Evolutionary conservation across 192 early-diverging fungal genomes (phyloP), one percentile per base, ranked within the genome.

Genomic region (Chytriomyces sp.): DNA sequence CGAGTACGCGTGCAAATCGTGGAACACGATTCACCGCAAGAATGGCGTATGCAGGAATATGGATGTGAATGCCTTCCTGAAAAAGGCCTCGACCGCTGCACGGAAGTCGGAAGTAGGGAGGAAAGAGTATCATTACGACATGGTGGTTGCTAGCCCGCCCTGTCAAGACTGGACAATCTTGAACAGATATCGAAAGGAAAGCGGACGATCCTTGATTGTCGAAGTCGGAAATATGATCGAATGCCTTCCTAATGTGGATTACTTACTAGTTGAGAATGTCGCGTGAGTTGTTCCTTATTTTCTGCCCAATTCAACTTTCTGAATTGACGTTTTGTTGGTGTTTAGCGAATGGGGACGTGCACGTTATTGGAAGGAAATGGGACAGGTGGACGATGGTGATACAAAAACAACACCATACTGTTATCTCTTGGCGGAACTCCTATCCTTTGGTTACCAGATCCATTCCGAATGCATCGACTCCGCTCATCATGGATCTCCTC

Each of bases 111-210:
- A 25, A 5, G 33, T 22, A 30, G 6, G n/a, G 26, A 6, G 22
- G 5, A 30, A 60, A 33, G 58, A 36, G 5, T 5, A 22, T 36
- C 7, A 22, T 14, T 56, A 10, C 37, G 65, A 68, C 26, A 7
- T 25, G 49, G 52, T 55, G 17, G 25, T 68, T 6, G 52, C 52
- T 8, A 55, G 65, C 26, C 65, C 65, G 6, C 52, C 65, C 8
- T 68, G 65, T 34, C 65, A 68, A 68, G 44, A 52, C 26, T 68
- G 12, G 5, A 31, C 65, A 25, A 68, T 68, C 10, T 5, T 55
- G 28, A 68, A 68, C 28, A 19, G 52, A 5, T 12, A 54, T 22
- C 37, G 5, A 26, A 68, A 68, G 36, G 65, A 30, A 34, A 55
- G 34, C 8, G 65, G 65, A 7, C 37, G 65, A 52, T 4, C 65